These are phyloP conservation scores for Oryza glaberrima DNA, from an alignment of 176 grass and related monocot genomes.

Conservation along the genomic window DNA sequence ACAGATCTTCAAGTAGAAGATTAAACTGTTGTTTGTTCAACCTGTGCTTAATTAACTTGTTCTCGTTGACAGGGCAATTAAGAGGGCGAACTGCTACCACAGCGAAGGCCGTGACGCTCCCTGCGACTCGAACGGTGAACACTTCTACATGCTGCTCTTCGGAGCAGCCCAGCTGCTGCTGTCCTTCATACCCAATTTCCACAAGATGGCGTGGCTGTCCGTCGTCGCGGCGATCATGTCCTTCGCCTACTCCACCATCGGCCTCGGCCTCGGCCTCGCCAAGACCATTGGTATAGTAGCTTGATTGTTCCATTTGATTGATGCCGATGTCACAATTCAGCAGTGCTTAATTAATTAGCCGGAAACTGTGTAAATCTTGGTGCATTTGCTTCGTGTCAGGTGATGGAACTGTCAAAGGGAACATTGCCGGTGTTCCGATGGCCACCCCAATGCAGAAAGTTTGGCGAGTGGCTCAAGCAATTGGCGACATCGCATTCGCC, in stretches of 20 bases:
- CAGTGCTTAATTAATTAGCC: too few species aligned
- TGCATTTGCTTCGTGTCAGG: slow-evolving; percentile 22
- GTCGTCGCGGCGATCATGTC: slow-evolving; percentile 57
- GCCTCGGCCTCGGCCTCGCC: slow-evolving; percentile 52
- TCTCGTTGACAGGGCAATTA: slow-evolving; percentile 33
- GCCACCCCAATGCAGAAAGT: slow-evolving; percentile 50
- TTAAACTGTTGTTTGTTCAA: neutral
- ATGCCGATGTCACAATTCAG: neutral
- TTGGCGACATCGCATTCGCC: slow-evolving; percentile 65
- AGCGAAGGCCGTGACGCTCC: slow-evolving; percentile 43
- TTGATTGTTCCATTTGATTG: neutral
- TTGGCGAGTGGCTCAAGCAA: slow-evolving; percentile 54
- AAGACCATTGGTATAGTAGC: slow-evolving; percentile 47
- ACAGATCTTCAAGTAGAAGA: neutral
- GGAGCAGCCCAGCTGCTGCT: slow-evolving; percentile 52
- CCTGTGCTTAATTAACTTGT: neutral
- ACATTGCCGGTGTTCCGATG: slow-evolving; percentile 41
- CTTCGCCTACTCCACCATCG: slow-evolving; percentile 59
- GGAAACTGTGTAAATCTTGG: neutral
- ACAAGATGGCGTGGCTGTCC: slow-evolving; percentile 69
- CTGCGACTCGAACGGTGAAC: slow-evolving; percentile 46
- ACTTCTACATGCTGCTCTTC: slow-evolving; percentile 58
- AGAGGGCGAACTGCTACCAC: slow-evolving; percentile 56
- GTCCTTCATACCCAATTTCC: slow-evolving; percentile 59
- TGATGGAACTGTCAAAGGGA: slow-evolving; percentile 50